Evolutionary conservation across 2,329 filamentous ascomycete species (phyloP), one percentile per base, ranked within the genome.

Genomic region (Fusarium sp.): DNA sequence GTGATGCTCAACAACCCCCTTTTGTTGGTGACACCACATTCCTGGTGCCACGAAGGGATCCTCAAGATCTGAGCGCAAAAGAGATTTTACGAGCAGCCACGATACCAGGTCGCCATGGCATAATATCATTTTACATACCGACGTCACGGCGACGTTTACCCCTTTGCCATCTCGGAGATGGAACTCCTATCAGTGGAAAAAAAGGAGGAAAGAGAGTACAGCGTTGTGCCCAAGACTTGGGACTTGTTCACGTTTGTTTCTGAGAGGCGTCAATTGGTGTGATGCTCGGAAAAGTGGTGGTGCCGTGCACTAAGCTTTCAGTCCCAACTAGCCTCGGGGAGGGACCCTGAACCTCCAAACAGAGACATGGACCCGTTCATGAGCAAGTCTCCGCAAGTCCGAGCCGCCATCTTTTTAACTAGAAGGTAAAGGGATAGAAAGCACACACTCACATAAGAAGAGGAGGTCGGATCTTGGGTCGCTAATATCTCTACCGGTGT

Each of bases 11-110:
- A 46, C 40, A 44, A 29, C 16, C 53, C 55, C 68, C 38, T 70
- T 70, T 70, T 49, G 31, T 65, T 16, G 61, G 61, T 29, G 31
- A 68, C 68, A 57, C 55, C 67, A 61, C 68, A 70, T 70, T 70
- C 68, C 67, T 70, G 16, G 49, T 70, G 46, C 20, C 34, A 44
- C 51, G 42, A 18, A 49, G 13, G 44, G 67, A 70, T 70, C 40
- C 44, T 31, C 18, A 29, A 42, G 33, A 38, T 53, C 55, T 42
- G 27, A 60, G 57, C 34, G 23, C 42, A 62, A 29, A 29, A 34
- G 64, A 57, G 61, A 71, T 65, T 42, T 65, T 66, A 51, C 54
- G 51, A 60, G 25, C 64, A 64, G 68, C 68, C 68, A 70, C 68
- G 68, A 70, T 71, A 71, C 61, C 68, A 54, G 6, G 20, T 53